Base-by-base conservation (phyloP, 306 rosid species). In the Begonia peltatifolia region DNA sequence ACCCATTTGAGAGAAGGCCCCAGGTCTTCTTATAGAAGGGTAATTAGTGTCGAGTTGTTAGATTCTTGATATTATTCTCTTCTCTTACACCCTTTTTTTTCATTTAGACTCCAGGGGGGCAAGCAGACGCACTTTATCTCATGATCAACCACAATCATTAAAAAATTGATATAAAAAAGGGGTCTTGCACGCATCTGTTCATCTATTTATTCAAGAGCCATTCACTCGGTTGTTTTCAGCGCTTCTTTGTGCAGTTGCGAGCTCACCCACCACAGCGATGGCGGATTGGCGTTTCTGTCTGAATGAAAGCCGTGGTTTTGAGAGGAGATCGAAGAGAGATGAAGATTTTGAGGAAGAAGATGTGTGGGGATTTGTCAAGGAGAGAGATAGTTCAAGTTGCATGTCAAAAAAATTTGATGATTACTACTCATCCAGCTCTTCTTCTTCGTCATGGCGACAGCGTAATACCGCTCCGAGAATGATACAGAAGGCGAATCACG, bases 21-120 rank as follows among this genome's bases (percentile, higher is more conserved):
- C 44, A 18, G 44, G 41, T 38, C 58, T 57, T 59, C 62, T 55
- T 79, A 7, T 11, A 49, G 73, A 70, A 68, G 74, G 71, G 65
- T 57, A 63, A 63, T 54, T 61, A 52, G 66, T 70, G 64, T 63
- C 66, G 74, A 76, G 66, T 58, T 83, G 87, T 80, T 69, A 81
- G 80, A 75, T 87, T 81, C 92, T 80, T 79, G 76, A 68, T 74
- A 70, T 76, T 78, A 71, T 84, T 77, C 78, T 71, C 76, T 51
- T 70, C 64, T 41, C 53, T 57, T 25, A 13, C 62, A 65, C 67
- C 80, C 79, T 68, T 51, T 81, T 76, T 70, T 79, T n/a, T 1
- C 48, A 10, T 11, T 44, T 10, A 6, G 54, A 74, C 79, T 81
- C 79, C 82, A 30, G 38, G 7, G 23, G 38, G 3, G 6, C 85